Base-by-base conservation (phyloP, 495 filamentous ascomycete species). In the Monascus purpureus region DNA sequence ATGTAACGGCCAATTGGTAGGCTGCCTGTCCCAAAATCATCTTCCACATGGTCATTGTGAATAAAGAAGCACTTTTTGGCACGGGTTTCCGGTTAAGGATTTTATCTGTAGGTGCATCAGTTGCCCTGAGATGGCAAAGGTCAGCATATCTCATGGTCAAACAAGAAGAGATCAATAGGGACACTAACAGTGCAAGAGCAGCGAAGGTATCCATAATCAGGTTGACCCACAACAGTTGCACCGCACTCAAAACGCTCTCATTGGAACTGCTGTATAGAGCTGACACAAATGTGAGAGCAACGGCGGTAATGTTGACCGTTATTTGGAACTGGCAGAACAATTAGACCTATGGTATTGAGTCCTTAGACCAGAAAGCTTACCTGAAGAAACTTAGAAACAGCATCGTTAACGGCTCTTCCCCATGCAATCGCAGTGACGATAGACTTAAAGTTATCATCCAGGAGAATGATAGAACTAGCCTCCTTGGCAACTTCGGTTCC, bases 401-500 rank as follows among this genome's bases (percentile, higher is more conserved):
- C 82, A 46, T 93, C 84, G 40, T 93, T 93, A 41, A 93, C 84
- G 13, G 82, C 80, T 29, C 84, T 79, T 5, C 84, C 84, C 84
- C 84, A 93, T 52, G 83, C 80, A 43, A 93, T 70, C 1, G 84
- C 84, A 45, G 82, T 90, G 37, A 92, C 77, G 40, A 90, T 93
- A 8, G 81, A 87, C 37, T 64, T 61, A 59, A 93, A 93, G 56
- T 92, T 90, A 49, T 93, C 84, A 47, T 93, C 83, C 64, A 93
- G 79, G 6, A 92, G 70, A 44, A 93, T 88, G 40, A 93, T 93
- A 12, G 81, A 82, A 31, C 82, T 90, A 6, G 84, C 84, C 49
- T 93, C 84, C 59, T 93, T 93, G 17, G 84, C 84, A n/a, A 93
- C 84, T 47, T 90, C 84, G 4, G 84, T 93, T 23, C 84, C 84